phyloP scores from a whole-genome alignment of 345 rosid genomes.

The Mercurialis annua region DNA sequence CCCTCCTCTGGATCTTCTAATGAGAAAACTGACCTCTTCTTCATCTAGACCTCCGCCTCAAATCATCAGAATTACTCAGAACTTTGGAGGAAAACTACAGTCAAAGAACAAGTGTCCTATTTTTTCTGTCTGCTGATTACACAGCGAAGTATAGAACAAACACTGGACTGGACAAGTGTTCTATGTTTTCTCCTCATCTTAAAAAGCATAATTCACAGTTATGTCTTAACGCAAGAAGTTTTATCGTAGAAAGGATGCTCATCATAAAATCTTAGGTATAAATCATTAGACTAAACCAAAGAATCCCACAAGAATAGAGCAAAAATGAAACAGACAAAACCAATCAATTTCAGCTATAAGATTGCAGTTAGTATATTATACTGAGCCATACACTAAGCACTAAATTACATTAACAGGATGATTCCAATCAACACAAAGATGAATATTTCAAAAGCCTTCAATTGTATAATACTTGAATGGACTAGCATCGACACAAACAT shows the following conservation, averaged over 20 bases:
- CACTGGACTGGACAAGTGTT: too few relatives aligned
- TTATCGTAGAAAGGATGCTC: background rate
- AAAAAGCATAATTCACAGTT: too few relatives aligned
- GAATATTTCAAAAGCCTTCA: background rate
- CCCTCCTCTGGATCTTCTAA: too few relatives aligned
- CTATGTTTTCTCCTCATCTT: too few relatives aligned
- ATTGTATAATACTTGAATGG: background rate
- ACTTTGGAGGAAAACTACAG: too few relatives aligned
- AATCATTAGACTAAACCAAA: background rate
- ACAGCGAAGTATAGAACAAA: too few relatives aligned
- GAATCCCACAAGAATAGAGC: background rate
- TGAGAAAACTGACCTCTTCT: too few relatives aligned
- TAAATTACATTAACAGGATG: background rate
- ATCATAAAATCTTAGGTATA: background rate
- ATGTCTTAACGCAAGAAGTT: background rate
- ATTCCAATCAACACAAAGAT: background rate
- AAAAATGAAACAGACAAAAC: background rate
- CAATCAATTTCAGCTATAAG: background rate
- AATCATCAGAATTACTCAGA: too few relatives aligned
- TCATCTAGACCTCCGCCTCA: too few relatives aligned
- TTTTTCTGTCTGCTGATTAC: too few relatives aligned
- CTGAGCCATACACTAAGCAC: background rate
- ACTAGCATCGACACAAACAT: background rate
- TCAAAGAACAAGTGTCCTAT: too few relatives aligned
- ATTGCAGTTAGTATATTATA: background rate